Percentiles rank a stretch among this genome's conserved stretches.
These are phyloP conservation scores for Fusarium sp. DNA, from an alignment of 2,329 filamentous ascomycete species.

Conservation along the genomic window DNA sequence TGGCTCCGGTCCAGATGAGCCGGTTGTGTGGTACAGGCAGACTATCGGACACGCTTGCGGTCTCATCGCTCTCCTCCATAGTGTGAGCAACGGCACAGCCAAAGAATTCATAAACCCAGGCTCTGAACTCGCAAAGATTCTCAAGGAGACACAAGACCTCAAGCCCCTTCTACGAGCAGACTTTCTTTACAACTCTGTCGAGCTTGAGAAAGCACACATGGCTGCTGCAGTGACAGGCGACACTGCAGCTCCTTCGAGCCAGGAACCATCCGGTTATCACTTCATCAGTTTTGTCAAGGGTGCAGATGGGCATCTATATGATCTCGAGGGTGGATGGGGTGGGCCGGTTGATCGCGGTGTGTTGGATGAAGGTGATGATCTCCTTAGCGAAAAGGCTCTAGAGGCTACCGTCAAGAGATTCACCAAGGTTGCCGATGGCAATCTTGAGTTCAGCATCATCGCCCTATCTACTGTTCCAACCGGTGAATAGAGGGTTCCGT, in stretches of 20 bases:
- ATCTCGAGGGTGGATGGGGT: conserved; percentile 81
- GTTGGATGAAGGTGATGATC: conserved; percentile 69
- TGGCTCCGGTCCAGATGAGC: conserved; percentile 62
- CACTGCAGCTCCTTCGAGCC: conserved; percentile 71
- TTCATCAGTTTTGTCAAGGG: conserved; percentile 85
- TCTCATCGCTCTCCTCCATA: conserved; percentile 81
- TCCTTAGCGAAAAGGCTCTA: conserved; percentile 76
- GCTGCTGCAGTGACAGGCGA: conserved; percentile 77
- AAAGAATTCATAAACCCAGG: conserved; percentile 65
- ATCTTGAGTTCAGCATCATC: conserved; percentile 57
- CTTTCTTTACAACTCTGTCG: conserved; percentile 77
- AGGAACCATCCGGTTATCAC: conserved; percentile 76
- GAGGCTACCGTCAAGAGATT: conserved; percentile 66
- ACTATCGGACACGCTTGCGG: conserved; percentile 88
- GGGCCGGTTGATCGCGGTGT: conserved; percentile 77
- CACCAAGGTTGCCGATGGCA: conserved; percentile 55
- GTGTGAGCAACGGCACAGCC: conserved; percentile 76
- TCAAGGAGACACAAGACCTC: conserved; percentile 72
- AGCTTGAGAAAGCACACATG: conserved; percentile 80
- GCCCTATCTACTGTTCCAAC: conserved; percentile 50
- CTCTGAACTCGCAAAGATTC: conserved; percentile 69
- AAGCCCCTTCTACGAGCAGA: conserved; percentile 72
- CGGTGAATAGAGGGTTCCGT: conserved; percentile 17
- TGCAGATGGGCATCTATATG: conserved; percentile 76
- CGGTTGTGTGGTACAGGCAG: conserved; percentile 86